phyloP scores from a whole-genome alignment of 345 rosid species.

The Psidium friedrichsthalianum region DNA sequence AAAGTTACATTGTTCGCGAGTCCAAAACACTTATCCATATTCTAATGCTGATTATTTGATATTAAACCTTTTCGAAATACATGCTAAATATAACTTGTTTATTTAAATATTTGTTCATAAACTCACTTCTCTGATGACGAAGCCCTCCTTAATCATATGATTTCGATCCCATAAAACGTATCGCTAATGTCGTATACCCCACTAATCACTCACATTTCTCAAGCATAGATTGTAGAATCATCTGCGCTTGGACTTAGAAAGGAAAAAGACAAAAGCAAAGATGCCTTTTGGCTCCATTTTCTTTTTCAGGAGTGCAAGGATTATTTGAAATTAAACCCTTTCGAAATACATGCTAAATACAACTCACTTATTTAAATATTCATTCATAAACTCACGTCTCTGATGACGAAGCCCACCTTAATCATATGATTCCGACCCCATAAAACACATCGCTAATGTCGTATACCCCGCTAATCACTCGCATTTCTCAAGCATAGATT shows the following conservation, averaged over 20 bases:
- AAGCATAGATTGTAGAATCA: neutral
- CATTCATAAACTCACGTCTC: neutral
- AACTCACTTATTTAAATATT: neutral
- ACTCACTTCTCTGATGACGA: neutral
- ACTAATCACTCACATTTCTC: neutral
- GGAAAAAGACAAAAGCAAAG: neutral
- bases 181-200: neutral
- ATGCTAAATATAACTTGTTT: neutral
- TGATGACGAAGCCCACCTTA: neutral
- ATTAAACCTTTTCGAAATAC: neutral
- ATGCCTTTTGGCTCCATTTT: neutral
- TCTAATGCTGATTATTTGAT: neutral
- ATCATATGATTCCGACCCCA: neutral
- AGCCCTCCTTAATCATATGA: neutral
- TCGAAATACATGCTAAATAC: neutral
- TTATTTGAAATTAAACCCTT: neutral
- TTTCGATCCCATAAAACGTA: neutral
- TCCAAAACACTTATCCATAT: neutral
- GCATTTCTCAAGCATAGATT: too few relatives aligned
- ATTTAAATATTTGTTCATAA: neutral
- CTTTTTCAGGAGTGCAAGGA: neutral
- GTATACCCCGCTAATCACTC: neutral
- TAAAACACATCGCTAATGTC: neutral
- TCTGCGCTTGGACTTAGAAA: neutral
- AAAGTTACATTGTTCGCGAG: too few relatives aligned